Conservation (phyloP, 257 asterid genomes). For the Agastache rugosa region DNA sequence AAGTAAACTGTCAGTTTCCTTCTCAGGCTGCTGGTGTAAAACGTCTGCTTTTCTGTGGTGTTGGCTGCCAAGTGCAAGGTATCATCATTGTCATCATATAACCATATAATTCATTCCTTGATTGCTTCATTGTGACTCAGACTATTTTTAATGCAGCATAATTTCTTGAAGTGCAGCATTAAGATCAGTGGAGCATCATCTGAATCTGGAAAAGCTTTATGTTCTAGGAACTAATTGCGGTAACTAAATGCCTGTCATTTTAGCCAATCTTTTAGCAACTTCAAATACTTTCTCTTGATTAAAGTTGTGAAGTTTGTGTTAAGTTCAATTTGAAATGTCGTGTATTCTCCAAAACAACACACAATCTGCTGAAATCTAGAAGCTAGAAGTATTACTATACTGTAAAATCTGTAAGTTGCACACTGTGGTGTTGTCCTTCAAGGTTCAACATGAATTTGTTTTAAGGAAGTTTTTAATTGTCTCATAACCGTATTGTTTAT, state of each 20-base stretch:
- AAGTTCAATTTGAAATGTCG: background rate
- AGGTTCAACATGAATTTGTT: background rate
- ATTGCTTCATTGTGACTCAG: conserved; percentile 49
- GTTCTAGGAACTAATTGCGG: conserved; percentile 98
- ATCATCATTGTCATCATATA: conserved; percentile 34
- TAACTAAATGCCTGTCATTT: conserved; percentile 42
- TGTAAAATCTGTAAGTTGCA: conserved; percentile 9
- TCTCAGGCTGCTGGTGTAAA: conserved; percentile 95
- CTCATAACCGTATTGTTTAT: conserved; percentile 9
- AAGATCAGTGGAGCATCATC: conserved; percentile 87
- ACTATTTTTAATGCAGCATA: conserved; percentile 65
- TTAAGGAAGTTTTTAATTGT: background rate
- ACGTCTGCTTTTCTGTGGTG: conserved; percentile 98
- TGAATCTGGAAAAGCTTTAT: conserved; percentile 95
- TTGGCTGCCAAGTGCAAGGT: conserved; percentile 99
- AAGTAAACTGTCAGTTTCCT: conserved; percentile 28
- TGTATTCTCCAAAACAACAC: background rate
- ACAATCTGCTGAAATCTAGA: conserved; percentile 5
- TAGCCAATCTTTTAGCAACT: background rate
- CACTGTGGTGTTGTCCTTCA: conserved; percentile 14
- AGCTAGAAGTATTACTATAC: conserved; percentile 1
- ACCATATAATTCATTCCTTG: conserved; percentile 30
- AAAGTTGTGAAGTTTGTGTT: conserved; percentile 3
- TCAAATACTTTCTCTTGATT: background rate
- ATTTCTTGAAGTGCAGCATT: conserved; percentile 91